Evolutionary conservation across 345 rosid genomes (phyloP).

Genomic region (Euphorbia lathyris): DNA sequence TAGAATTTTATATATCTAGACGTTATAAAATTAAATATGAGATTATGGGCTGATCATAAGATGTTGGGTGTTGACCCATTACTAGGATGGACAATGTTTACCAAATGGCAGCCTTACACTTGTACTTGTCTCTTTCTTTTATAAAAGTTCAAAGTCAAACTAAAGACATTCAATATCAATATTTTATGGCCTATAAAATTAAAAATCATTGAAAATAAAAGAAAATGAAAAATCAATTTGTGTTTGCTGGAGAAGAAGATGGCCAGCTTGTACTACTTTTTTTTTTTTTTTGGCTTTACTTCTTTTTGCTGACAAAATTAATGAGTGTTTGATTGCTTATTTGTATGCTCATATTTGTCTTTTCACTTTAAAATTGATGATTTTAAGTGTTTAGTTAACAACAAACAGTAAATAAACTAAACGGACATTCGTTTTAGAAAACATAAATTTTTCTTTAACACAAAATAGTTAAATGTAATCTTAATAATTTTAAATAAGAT

Average conservation of each 20-base stretch:
- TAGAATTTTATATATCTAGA: too few relatives aligned
- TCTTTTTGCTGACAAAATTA: not conserved
- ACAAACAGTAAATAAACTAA: too few relatives aligned
- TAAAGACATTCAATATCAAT: not conserved
- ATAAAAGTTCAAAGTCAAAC: not conserved
- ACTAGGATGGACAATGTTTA: not conserved
- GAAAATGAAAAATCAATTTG: not conserved
- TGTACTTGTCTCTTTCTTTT: not conserved
- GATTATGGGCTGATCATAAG: too few relatives aligned
- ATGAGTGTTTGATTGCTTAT: too few relatives aligned
- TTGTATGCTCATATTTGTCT: too few relatives aligned
- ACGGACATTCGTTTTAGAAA: too few relatives aligned
- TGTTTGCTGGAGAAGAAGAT: constrained; percentile 1
- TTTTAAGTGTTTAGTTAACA: too few relatives aligned
- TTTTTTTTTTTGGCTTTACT: not conserved
- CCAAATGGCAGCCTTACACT: not conserved
- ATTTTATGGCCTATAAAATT: not conserved
- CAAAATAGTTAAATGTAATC: too few relatives aligned
- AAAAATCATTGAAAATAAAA: not conserved
- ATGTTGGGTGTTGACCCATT: not conserved
- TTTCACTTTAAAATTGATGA: too few relatives aligned
- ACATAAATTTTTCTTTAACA: too few relatives aligned
- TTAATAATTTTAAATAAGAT: too few relatives aligned
- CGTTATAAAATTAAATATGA: too few relatives aligned
- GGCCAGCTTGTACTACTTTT: constrained; percentile 8